Evolutionary conservation across 345 rosid species (phyloP).

Genomic region (Leavenworthia alabamica): DNA sequence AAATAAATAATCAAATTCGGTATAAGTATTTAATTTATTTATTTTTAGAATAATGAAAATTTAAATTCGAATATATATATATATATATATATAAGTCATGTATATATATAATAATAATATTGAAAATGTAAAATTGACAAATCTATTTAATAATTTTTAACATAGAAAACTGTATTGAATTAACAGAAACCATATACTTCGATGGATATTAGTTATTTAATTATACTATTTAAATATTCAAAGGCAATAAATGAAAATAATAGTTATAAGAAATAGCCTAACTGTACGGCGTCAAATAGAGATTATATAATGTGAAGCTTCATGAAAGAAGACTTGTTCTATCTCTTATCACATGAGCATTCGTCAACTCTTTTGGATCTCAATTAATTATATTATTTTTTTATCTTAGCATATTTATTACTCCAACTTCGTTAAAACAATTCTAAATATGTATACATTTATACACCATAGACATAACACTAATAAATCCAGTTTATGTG

Average conservation of each 20-base stretch:
- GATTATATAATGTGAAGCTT: constrained; percentile 38
- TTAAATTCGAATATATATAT: not conserved
- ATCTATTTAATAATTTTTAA: not conserved
- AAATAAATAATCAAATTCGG: not conserved
- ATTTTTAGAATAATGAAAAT: not conserved
- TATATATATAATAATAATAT: no score
- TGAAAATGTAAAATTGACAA: not conserved
- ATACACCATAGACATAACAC: constrained; percentile 1
- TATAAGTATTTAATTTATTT: not conserved
- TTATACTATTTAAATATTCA: constrained; percentile 9
- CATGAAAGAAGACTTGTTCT: constrained; percentile 35
- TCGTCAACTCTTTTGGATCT: constrained; percentile 32
- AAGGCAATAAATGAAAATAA: constrained; percentile 19
- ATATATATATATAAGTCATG: no score
- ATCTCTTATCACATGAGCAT: constrained; percentile 28
- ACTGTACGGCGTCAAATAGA: constrained; percentile 39
- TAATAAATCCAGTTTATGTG: no score
- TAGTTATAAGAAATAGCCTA: constrained; percentile 25
- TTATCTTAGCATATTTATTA: not conserved
- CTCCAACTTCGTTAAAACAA: constrained; percentile 3
- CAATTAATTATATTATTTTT: constrained; percentile 2
- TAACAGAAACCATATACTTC: not conserved
- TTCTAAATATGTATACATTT: not conserved
- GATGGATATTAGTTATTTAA: constrained; percentile 2
- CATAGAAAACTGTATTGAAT: not conserved